Evolutionary conservation across 129 eudicot genomes (phyloP).

Genomic region (Chrysanthemum lavandulifolium): DNA sequence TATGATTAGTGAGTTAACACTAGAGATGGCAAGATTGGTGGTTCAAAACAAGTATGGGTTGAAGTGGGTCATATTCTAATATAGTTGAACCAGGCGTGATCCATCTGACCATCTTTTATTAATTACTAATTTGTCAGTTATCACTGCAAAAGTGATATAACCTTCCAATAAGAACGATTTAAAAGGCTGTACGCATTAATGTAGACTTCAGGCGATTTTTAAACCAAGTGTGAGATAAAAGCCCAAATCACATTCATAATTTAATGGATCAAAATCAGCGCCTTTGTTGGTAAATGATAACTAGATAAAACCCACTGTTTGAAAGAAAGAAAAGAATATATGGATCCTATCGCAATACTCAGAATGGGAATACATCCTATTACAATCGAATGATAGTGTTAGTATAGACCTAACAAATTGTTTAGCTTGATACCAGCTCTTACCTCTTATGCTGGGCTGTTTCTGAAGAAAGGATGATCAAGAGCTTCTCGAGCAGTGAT

Average conservation of each 20-base stretch:
- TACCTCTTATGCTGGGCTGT: constrained; percentile 24
- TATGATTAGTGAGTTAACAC: not conserved
- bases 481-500: constrained; percentile 70
- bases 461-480: constrained; percentile 70
- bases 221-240: not conserved
- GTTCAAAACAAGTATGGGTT: not conserved
- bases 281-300: not conserved
- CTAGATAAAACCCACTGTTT: too few relatives aligned
- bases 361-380: not conserved
- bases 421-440: not conserved
- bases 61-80: not conserved
- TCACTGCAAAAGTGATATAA: too few relatives aligned
- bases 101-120: not conserved
- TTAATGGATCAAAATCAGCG: not conserved
- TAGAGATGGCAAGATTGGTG: not conserved
- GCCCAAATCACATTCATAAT: not conserved
- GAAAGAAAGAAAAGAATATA: not conserved
- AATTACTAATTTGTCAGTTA: not conserved
- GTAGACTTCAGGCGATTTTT: too few relatives aligned
- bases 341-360: not conserved
- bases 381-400: not conserved
- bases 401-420: not conserved
- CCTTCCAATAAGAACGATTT: too few relatives aligned
- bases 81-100: not conserved
- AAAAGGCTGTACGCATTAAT: too few relatives aligned